Percentiles rank a stretch among this genome's conserved stretches.
Evolutionary conservation across 108 stramenopile species (phyloP).

Genomic region (Cyclotella distinguenda): DNA sequence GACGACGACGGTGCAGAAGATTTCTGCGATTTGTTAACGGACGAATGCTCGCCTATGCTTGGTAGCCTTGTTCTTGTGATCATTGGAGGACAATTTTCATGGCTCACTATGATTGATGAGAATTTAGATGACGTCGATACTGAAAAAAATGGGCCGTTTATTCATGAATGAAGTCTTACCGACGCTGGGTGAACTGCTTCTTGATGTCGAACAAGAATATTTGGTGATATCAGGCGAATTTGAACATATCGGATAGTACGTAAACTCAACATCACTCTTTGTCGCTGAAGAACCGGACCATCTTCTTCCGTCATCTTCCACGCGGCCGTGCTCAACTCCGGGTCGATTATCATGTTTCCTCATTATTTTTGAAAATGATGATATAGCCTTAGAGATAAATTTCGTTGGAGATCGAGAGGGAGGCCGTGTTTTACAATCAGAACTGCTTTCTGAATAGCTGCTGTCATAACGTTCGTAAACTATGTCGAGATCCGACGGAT

Average conservation of each 20-base stretch:
- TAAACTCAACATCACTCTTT: slow-evolving; percentile 5
- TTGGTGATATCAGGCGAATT: no score
- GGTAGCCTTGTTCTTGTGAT: no score
- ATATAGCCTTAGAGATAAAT: not conserved
- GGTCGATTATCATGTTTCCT: not conserved
- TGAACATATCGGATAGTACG: slow-evolving; percentile 5
- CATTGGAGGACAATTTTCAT: not conserved
- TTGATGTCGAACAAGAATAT: not conserved
- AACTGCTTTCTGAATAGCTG: slow-evolving; percentile 1
- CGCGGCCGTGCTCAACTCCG: not conserved
- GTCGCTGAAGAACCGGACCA: not conserved
- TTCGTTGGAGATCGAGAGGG: not conserved
- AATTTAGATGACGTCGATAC: slow-evolving; percentile 7
- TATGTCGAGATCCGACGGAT: not conserved
- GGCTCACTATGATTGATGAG: slow-evolving; percentile 5
- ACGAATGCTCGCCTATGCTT: no score
- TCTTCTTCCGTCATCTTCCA: not conserved
- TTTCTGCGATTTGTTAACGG: no score
- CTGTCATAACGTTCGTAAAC: not conserved
- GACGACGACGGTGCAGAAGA: no score
- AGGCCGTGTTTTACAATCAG: not conserved
- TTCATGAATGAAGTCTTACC: not conserved
- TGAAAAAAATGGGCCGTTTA: not conserved
- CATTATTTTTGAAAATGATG: not conserved
- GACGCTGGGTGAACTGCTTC: slow-evolving; percentile 1